A percentile compares a stretch with the other conserved stretches of the same genome.
Conservation (phyloP, 73 alveolate species). For the Stentor coeruleus region DNA sequence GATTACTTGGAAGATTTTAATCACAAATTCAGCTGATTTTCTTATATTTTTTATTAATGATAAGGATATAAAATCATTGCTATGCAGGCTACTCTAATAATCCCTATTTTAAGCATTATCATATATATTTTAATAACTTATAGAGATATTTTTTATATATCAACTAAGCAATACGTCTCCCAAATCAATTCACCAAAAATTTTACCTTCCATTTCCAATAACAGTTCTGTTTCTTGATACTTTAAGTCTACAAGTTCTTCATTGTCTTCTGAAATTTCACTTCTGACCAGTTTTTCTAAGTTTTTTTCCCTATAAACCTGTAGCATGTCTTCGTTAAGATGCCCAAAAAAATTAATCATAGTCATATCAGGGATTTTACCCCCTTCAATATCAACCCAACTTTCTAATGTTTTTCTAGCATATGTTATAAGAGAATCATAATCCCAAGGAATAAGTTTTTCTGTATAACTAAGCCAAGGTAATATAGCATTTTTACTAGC, state of each 20-base stretch:
- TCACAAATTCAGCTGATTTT: too few relatives aligned
- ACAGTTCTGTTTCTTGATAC: background rate
- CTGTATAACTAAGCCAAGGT: background rate
- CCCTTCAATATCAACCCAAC: background rate
- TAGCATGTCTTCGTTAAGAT: background rate
- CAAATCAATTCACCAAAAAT: background rate
- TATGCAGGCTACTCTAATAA: too few relatives aligned
- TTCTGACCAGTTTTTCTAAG: background rate
- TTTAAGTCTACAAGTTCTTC: background rate
- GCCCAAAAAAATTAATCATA: background rate
- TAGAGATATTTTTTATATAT: too few relatives aligned
- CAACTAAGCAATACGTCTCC: too few relatives aligned
- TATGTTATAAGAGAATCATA: background rate
- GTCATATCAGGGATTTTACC: background rate
- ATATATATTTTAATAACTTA: too few relatives aligned
- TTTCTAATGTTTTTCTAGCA: background rate
- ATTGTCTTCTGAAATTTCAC: background rate
- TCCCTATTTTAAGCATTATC: too few relatives aligned
- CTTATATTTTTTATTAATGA: too few relatives aligned
- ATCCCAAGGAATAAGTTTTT: too few relatives aligned
- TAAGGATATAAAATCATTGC: too few relatives aligned
- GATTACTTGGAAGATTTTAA: too few relatives aligned
- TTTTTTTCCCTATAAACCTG: background rate
- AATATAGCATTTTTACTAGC: background rate
- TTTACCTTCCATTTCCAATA: background rate